Evolutionary conservation across 441 rosid species (phyloP).

Genomic region (Adansonia gregorii): DNA sequence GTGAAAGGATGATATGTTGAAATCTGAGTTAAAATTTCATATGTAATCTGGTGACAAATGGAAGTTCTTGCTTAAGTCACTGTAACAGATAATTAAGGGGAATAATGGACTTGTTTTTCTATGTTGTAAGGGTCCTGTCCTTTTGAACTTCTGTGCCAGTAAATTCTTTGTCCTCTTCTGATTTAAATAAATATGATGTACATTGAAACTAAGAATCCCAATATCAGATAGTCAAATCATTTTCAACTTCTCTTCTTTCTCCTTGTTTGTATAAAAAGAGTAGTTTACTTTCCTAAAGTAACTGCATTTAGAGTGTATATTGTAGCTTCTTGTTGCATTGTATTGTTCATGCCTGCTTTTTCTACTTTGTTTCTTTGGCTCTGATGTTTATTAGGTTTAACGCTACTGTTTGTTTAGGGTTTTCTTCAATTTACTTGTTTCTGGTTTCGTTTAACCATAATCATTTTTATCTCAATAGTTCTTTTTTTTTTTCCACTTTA

Average conservation of each 20-base stretch:
- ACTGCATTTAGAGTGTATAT: background rate
- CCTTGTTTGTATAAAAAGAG: conserved; percentile 4
- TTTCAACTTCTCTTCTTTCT: conserved; percentile 16
- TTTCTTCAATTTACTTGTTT: conserved; percentile 18
- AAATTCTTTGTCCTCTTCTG: conserved; percentile 6
- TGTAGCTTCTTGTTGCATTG: background rate
- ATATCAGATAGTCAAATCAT: background rate
- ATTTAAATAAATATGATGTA: conserved; percentile 7
- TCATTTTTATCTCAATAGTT: conserved; percentile 3
- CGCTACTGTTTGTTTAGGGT: conserved; percentile 8
- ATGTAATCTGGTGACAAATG: conserved; percentile 5
- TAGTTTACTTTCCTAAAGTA: background rate
- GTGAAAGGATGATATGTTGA: conserved; percentile 3
- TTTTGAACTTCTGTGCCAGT: conserved; percentile 8
- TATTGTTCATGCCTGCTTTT: background rate
- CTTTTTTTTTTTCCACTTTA: conserved; percentile 36
- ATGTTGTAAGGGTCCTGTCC: background rate
- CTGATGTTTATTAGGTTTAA: conserved; percentile 4
- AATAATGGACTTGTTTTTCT: conserved; percentile 11
- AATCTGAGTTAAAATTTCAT: conserved; percentile 25
- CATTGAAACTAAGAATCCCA: too few relatives aligned
- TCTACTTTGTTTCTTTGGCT: conserved; percentile 7
- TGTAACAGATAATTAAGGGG: background rate
- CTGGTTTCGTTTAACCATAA: conserved; percentile 18
- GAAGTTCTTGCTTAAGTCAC: conserved; percentile 16